Percentiles rank a stretch among this genome's conserved stretches.
These are phyloP conservation scores for Penicillium roqueforti DNA, from an alignment of 495 filamentous ascomycete species.

Conservation along the genomic window DNA sequence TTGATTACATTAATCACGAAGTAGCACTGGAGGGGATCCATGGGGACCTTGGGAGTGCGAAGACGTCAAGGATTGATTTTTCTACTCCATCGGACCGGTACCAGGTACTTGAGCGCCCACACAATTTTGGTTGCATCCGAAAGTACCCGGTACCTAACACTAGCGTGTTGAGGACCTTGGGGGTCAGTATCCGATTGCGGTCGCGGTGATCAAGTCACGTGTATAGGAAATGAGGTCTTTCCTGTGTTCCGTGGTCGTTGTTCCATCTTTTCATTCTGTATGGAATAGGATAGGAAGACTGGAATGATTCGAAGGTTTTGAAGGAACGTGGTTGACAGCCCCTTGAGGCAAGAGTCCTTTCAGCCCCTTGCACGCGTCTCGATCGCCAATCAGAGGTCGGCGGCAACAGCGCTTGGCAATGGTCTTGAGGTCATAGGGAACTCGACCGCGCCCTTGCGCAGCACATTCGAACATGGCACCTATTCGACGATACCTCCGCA, in stretches of 20 bases:
- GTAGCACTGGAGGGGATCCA: slow-evolving; percentile 16
- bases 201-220: slow-evolving; percentile 22
- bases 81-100: slow-evolving; percentile 7
- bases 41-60: slow-evolving; percentile 29
- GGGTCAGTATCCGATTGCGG: slow-evolving; percentile 21
- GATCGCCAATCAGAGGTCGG: slow-evolving; percentile 13
- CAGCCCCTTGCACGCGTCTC: slow-evolving; percentile 2
- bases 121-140: neutral
- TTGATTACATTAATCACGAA: slow-evolving; percentile 11
- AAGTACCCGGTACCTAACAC: slow-evolving; percentile 19
- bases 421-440: slow-evolving; percentile 9
- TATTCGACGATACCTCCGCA: slow-evolving; percentile 76
- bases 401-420: slow-evolving; percentile 11
- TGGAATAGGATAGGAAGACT: neutral
- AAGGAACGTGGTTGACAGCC: slow-evolving; percentile 1
- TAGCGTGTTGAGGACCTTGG: slow-evolving; percentile 39
- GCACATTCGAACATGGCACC: slow-evolving; percentile 59
- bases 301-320: neutral
- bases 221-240: neutral
- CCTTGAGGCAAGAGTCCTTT: neutral
- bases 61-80: slow-evolving; percentile 17
- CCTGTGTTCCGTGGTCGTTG: neutral
- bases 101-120: slow-evolving; percentile 7
- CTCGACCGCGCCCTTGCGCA: slow-evolving; percentile 5
- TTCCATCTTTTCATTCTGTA: neutral